Evolutionary conservation across 1,284 basidiomycete genomes (phyloP), one percentile per base, ranked within the genome.

Genomic region (Jaminaea rosea): DNA sequence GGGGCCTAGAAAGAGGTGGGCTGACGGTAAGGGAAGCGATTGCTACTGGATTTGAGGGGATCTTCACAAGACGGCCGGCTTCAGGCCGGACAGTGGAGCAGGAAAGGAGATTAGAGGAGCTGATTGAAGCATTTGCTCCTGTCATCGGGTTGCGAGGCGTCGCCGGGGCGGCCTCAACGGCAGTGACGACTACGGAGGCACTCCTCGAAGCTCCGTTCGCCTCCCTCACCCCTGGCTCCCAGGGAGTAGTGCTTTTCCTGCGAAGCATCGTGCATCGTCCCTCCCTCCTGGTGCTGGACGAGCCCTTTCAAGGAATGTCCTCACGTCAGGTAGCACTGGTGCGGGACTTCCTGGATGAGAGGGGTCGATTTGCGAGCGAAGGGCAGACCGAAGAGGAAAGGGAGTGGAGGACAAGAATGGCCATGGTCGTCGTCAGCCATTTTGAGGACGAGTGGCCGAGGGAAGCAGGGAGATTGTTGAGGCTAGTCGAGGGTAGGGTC

Each of bases 261-360:
- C 56, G 71, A 1, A 63, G 68, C 1, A 31, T 71, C 17, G 66
- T 73, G 15, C 59, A 59, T 8, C 49, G 59, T 9, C 71, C 71
- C 1, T 13, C 34, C 9, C 41, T 73, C 6, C 48, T 73, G 7
- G 62, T 73, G 7, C 56, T 73, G 4, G 71, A 73, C 51, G 71
- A 73, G 46, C 67, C 71, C 24, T 73, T 73, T 49, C 70, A 72
- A 26, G 69, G 69, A 5, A 70, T 72, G 71, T 61, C 65, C 41
- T 37, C 50, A 9, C 23, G 42, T 17, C 68, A 72, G 47, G 56
- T 63, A 0, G 52, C 58, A 27, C 50, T 59, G 5, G 54, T 56
- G 7, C 55, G 67, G 3, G 46, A 41, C 1, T 72, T 55, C 24
- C 36, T 73, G 3, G 69, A 73, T 17, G 24, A 32, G 9, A 28